Percentiles rank a stretch among this genome's conserved stretches.
Evolutionary conservation across 257 asterid genomes (phyloP).

Genomic region (Ophiorrhiza pumila): DNA sequence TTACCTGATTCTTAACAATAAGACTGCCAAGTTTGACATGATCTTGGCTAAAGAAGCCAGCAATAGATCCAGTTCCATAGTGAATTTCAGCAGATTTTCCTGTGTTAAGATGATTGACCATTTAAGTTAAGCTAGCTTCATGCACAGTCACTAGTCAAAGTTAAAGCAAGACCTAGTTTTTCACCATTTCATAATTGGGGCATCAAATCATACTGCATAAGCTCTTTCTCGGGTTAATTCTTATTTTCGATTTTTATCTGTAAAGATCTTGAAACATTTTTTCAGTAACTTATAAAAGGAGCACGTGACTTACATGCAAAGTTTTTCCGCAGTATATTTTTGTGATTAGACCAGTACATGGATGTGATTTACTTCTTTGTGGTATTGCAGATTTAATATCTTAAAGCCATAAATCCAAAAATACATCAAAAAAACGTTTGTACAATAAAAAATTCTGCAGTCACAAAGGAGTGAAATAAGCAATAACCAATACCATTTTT

Average conservation of each 20-base stretch:
- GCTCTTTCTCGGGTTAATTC: not conserved
- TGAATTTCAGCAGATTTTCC: conserved; percentile 84
- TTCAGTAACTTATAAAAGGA: no score
- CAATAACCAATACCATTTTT: conserved; percentile 51
- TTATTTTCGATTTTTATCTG: not conserved
- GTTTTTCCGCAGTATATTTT: not conserved
- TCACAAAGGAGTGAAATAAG: not conserved
- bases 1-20: conserved; percentile 69
- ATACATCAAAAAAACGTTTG: not conserved
- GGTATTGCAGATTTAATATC: not conserved
- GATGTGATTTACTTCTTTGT: not conserved
- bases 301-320: not conserved
- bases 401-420: not conserved
- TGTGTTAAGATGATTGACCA: conserved; percentile 24
- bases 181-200: no score
- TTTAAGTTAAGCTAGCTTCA: not conserved
- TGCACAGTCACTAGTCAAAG: not conserved
- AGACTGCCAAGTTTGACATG: conserved; percentile 56
- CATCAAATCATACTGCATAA: not conserved
- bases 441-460: no score
- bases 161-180: not conserved
- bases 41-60: conserved; percentile 88
- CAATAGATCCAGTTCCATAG: conserved; percentile 89
- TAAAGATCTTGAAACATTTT: not conserved
- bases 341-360: not conserved